Evolutionary conservation across 176 grass and related monocot species (phyloP).

Genomic region (Pontederia crassipes): DNA sequence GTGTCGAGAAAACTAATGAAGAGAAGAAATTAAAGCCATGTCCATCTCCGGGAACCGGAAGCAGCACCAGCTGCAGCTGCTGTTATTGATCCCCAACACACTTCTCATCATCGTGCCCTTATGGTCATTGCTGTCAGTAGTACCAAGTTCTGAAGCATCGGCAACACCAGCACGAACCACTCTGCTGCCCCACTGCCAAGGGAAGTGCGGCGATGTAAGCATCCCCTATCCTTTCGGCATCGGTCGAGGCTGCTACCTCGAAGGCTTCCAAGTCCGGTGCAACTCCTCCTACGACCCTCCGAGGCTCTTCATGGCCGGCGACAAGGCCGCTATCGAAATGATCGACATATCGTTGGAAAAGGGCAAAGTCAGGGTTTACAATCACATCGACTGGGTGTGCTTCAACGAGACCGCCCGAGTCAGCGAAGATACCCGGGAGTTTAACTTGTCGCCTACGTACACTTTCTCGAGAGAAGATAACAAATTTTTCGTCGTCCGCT

Average conservation of each 20-base stretch:
- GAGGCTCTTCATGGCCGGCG: not conserved
- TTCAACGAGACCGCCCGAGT: not conserved
- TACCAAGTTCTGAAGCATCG: not conserved
- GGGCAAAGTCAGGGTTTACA: not conserved
- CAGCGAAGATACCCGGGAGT: not conserved
- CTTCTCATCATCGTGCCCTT: too few relatives aligned
- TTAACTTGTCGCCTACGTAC: not conserved
- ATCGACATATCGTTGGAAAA: not conserved
- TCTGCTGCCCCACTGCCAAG: not conserved
- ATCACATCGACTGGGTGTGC: not conserved
- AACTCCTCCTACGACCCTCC: not conserved
- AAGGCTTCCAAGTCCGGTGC: not conserved
- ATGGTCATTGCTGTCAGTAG: too few relatives aligned
- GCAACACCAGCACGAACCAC: not conserved
- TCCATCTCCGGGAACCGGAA: too few relatives aligned
- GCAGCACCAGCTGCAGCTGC: too few relatives aligned
- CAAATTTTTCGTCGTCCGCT: slow-evolving; percentile 15
- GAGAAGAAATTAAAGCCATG: too few relatives aligned
- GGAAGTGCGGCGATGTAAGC: not conserved
- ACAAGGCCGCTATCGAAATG: not conserved
- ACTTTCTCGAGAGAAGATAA: slow-evolving; percentile 10
- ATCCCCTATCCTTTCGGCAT: slow-evolving; percentile 9
- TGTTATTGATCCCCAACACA: too few relatives aligned
- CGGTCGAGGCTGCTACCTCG: not conserved
- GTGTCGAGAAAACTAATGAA: too few relatives aligned